phyloP scores from a whole-genome alignment of 768 basidiomycete species.

The Pulveroboletus sp. region DNA sequence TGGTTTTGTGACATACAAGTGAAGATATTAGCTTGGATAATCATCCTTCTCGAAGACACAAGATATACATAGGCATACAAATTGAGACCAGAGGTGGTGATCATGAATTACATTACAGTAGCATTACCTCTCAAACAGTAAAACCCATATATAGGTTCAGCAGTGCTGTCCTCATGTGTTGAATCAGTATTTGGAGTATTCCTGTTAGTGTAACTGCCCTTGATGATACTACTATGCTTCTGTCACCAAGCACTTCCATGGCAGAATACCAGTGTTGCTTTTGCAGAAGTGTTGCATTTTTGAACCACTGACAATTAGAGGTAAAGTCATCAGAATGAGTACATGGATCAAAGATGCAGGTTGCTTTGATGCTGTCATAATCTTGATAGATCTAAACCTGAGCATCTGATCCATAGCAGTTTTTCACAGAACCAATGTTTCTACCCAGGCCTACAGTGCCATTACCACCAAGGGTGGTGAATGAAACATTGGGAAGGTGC shows the following conservation, averaged over 20 bases:
- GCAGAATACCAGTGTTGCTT: conserved; percentile 74
- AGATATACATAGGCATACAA: conserved; percentile 72
- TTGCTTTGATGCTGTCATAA: conserved; percentile 74
- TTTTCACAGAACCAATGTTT: conserved; percentile 46
- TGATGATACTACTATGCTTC: conserved; percentile 71
- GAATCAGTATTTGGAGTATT: conserved; percentile 71
- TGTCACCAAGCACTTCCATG: conserved; percentile 71
- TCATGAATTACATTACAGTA: conserved; percentile 62
- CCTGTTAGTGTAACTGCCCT: conserved; percentile 76
- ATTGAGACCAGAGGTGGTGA: conserved; percentile 71
- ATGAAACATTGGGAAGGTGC: conserved; percentile 79
- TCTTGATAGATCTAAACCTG: conserved; percentile 72
- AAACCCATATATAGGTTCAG: conserved; percentile 82
- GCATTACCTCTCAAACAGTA: conserved; percentile 60
- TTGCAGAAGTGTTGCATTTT: conserved; percentile 60
- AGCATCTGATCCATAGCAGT: conserved; percentile 42
- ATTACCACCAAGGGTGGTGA: conserved; percentile 73
- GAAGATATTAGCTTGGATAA: conserved; percentile 73
- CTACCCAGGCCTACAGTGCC: conserved; percentile 68
- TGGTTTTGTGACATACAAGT: conserved; percentile 17
- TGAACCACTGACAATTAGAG: conserved; percentile 65
- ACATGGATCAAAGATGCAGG: conserved; percentile 83
- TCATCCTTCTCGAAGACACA: conserved; percentile 71
- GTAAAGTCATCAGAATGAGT: conserved; percentile 45
- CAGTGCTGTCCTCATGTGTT: conserved; percentile 56